Evolutionary conservation across 768 basidiomycete species (phyloP).

Genomic region (Gloeopeniophorella convolvens): DNA sequence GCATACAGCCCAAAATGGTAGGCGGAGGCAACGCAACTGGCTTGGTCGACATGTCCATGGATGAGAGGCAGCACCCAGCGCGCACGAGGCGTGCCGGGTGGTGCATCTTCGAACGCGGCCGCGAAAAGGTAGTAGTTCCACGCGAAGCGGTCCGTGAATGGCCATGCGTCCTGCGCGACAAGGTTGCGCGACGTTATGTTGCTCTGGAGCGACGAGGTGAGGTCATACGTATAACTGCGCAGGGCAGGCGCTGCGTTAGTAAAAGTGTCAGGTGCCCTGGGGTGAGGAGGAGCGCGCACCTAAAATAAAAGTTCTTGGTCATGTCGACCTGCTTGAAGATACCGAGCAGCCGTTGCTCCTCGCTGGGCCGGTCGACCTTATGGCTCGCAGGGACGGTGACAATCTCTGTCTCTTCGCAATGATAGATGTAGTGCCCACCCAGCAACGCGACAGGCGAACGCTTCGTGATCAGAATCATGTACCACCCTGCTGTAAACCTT

Average conservation of each 20-base stretch:
- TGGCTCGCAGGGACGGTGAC: constrained; percentile 70
- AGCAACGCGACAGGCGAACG: constrained; percentile 88
- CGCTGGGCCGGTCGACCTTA: constrained; percentile 80
- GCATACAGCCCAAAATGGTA: neutral
- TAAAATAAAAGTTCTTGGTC: constrained; percentile 99
- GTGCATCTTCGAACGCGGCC: constrained; percentile 49
- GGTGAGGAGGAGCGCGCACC: constrained; percentile 36
- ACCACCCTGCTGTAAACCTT: constrained; percentile 92
- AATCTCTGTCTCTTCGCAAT: constrained; percentile 88
- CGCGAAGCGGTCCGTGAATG: constrained; percentile 82
- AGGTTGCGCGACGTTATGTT: constrained; percentile 64
- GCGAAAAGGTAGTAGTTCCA: constrained; percentile 93
- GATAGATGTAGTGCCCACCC: constrained; percentile 94
- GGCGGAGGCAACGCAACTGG: constrained; percentile 57
- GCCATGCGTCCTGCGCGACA: constrained; percentile 42
- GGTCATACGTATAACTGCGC: constrained; percentile 86
- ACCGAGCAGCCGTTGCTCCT: constrained; percentile 83
- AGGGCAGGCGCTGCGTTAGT: neutral
- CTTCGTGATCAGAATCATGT: constrained; percentile 86
- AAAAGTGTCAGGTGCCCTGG: neutral
- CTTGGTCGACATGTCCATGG: constrained; percentile 97
- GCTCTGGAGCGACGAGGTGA: constrained; percentile 92
- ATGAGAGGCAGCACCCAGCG: constrained; percentile 89
- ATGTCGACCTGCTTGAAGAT: constrained; percentile 96
- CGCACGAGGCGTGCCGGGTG: constrained; percentile 39